Percentiles rank a stretch among this genome's conserved stretches.
phyloP scores from a whole-genome alignment of 352 stramenopile genomes.

The Globisporangium cystogenes region DNA sequence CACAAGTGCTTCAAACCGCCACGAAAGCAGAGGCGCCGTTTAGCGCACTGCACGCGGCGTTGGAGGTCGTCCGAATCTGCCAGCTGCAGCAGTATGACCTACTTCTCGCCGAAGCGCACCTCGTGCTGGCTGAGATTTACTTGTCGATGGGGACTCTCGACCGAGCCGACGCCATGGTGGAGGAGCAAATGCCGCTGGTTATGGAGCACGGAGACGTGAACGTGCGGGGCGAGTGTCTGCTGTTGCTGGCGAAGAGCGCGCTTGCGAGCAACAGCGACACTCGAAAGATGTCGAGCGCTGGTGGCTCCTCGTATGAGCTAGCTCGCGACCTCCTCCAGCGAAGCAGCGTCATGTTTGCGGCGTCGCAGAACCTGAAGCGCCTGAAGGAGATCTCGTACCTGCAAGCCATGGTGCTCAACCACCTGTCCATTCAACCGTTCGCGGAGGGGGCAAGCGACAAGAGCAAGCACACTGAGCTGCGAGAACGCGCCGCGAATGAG shows the following conservation, averaged over 20 bases:
- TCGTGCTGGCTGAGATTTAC: constrained; percentile 58
- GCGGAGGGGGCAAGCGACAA: background rate
- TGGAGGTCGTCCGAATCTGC: constrained; percentile 47
- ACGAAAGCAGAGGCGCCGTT: constrained; percentile 40
- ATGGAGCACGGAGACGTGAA: constrained; percentile 57
- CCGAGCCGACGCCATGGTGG: constrained; percentile 39
- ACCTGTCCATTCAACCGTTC: constrained; percentile 10
- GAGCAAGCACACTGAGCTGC: background rate
- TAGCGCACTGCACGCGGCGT: constrained; percentile 30
- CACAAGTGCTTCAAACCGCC: constrained; percentile 28
- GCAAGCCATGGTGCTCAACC: constrained; percentile 33
- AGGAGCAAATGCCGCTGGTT: constrained; percentile 58
- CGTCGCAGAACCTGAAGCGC: constrained; percentile 25
- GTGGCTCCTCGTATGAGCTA: background rate
- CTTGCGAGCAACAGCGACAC: constrained; percentile 14
- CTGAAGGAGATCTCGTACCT: constrained; percentile 40
- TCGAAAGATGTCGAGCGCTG: background rate
- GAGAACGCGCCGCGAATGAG: constrained; percentile 17
- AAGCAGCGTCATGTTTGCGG: constrained; percentile 27
- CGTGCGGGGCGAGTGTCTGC: constrained; percentile 45
- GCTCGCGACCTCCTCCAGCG: constrained; percentile 20
- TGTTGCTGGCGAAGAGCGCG: constrained; percentile 50
- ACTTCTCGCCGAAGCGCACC: constrained; percentile 47
- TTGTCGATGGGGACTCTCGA: constrained; percentile 47
- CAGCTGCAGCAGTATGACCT: constrained; percentile 47